Evolutionary conservation across 2,329 filamentous ascomycete species (phyloP), one percentile per base, ranked within the genome.

Genomic region (Talaromyces funiculosus): DNA sequence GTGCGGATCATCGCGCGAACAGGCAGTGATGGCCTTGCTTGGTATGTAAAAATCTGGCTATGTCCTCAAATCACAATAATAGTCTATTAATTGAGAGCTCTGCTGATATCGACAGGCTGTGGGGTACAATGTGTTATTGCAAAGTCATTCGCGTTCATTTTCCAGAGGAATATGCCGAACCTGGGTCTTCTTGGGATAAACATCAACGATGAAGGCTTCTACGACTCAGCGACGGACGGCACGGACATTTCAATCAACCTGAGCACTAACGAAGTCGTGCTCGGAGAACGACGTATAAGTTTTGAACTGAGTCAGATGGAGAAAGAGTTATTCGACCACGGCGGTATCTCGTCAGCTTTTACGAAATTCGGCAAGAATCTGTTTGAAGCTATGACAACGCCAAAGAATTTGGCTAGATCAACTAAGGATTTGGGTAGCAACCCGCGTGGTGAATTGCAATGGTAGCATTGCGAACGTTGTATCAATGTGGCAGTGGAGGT

Each of bases 131-230:
- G 73, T 56, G 76, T 81, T 0, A 78, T 81, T 57, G 78, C 77
- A 0, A 66, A 71, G 51, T 77, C 73, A 0, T 81, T 79, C 60
- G 73, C 76, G 0, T 81, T 80, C 65, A 81, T 81, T 61, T 80
- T 77, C 59, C 69, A 69, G 6, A 72, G 77, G 1, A 81, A 81
- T 64, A 74, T 77, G 68, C 76, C 78, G 0, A 78, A 70, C 37
- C 65, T 81, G 0, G 79, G 79, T 0, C 71, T 81, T 0, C 63
- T 81, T 16, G 77, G 77, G 0, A 77, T 81, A 53, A 69, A 67
- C 1, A 72, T 81, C 12, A 55, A 61, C 0, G 73, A 80, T 56
- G 69, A 72, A 7, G 63, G 49, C 0, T 80, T 81, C 63, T 79
- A 73, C 59, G 68, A 73, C 3, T 63, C 67, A 0, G 75, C 71